A percentile compares a stretch with the other conserved stretches of the same genome.
phyloP scores from a whole-genome alignment of 2,329 filamentous ascomycete genomes.

The Scopulariopsis brevicaulis region DNA sequence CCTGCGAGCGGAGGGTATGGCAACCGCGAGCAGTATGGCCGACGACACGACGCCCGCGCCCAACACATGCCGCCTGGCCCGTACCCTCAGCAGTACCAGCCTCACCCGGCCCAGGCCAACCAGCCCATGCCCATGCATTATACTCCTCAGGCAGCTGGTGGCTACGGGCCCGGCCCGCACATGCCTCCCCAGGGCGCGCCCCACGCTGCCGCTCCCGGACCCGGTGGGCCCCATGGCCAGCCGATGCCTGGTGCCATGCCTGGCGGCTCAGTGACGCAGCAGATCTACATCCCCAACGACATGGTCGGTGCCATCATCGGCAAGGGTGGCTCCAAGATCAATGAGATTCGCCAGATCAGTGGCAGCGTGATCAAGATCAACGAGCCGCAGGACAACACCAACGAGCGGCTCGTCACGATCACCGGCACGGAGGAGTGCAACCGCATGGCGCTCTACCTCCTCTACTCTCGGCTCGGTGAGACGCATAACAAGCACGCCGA shows the following conservation, averaged over 20 bases:
- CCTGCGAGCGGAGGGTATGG: slow-evolving; percentile 77
- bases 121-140: slow-evolving; percentile 68
- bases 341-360: slow-evolving; percentile 93
- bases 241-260: slow-evolving; percentile 52
- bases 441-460: slow-evolving; percentile 99
- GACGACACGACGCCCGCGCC: slow-evolving; percentile 61
- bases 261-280: slow-evolving; percentile 70
- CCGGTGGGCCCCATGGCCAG: slow-evolving; percentile 42
- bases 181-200: slow-evolving; percentile 64
- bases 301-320: slow-evolving; percentile 99
- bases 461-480: slow-evolving; percentile 91
- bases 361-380: slow-evolving; percentile 99
- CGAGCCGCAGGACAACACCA: slow-evolving; percentile 97
- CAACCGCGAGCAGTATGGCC: slow-evolving; percentile 71
- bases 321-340: slow-evolving; percentile 98
- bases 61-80: slow-evolving; percentile 67
- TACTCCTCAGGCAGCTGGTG: slow-evolving; percentile 56
- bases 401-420: slow-evolving; percentile 93
- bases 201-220: slow-evolving; percentile 41
- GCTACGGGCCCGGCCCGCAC: slow-evolving; percentile 66
- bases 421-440: slow-evolving; percentile 98
- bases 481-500: slow-evolving; percentile 14
- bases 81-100: slow-evolving; percentile 60
- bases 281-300: slow-evolving; percentile 98
- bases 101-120: slow-evolving; percentile 49